Evolutionary conservation across 306 rosid genomes (phyloP).

Genomic region (Echinosophora koreensis): DNA sequence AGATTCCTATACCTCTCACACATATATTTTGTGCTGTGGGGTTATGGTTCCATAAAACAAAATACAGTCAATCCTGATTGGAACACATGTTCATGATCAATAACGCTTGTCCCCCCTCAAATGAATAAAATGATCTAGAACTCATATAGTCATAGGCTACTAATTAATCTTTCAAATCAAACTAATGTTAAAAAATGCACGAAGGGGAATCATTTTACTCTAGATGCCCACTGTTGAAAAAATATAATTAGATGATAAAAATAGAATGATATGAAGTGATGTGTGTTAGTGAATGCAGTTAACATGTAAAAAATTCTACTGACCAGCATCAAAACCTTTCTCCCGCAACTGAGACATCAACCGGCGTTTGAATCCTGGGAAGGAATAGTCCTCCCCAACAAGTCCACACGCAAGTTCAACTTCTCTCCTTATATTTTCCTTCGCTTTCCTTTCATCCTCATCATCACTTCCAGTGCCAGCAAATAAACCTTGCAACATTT

Average conservation of each 20-base stretch:
- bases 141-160: neutral
- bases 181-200: too few relatives aligned
- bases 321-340: slow-evolving; percentile 88
- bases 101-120: neutral
- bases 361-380: slow-evolving; percentile 61
- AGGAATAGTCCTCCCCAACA: slow-evolving; percentile 46
- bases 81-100: neutral
- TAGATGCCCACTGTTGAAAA: neutral
- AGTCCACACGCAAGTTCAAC: slow-evolving; percentile 51
- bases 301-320: too few relatives aligned
- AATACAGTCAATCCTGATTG: neutral
- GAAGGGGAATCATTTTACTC: neutral
- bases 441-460: slow-evolving; percentile 42
- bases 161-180: neutral
- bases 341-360: slow-evolving; percentile 73
- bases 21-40: neutral
- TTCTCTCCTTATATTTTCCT: slow-evolving; percentile 51
- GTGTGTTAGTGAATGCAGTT: too few relatives aligned
- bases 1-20: neutral
- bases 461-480: slow-evolving; percentile 29
- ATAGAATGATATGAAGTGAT: neutral
- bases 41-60: neutral
- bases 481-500: slow-evolving; percentile 51
- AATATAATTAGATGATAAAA: too few relatives aligned
- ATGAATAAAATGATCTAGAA: too few relatives aligned